Conservation (phyloP, 2,329 filamentous ascomycete species). For the Dactylellina leptospora region DNA sequence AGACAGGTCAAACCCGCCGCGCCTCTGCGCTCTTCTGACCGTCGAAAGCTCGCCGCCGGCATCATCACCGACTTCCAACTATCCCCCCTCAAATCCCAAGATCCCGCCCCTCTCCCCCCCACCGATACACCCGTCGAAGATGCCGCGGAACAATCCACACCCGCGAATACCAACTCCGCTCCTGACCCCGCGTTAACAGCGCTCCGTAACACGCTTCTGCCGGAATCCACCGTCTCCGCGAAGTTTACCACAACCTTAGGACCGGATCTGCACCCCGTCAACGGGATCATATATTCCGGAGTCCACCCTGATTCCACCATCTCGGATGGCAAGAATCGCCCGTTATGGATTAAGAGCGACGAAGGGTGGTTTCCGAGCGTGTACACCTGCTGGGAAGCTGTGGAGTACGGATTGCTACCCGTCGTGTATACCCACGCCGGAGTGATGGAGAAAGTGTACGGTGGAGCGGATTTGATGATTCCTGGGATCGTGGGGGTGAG, state of each 20-base stretch:
- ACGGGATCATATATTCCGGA: constrained; percentile 72
- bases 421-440: constrained; percentile 71
- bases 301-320: constrained; percentile 61
- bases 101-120: constrained; percentile 48
- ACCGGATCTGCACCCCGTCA: constrained; percentile 69
- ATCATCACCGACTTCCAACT: constrained; percentile 70
- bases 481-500: constrained; percentile 71
- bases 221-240: constrained; percentile 70
- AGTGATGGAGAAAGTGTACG: constrained; percentile 70
- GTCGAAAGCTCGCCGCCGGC: constrained; percentile 72
- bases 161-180: not conserved
- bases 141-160: constrained; percentile 56
- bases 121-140: constrained; percentile 54
- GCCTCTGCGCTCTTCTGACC: constrained; percentile 73
- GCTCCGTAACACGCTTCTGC: constrained; percentile 68
- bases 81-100: constrained; percentile 3
- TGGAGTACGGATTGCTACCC: constrained; percentile 66
- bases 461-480: constrained; percentile 74
- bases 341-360: constrained; percentile 72
- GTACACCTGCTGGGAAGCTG: constrained; percentile 73
- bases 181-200: constrained; percentile 26
- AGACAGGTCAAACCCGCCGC: constrained; percentile 71
- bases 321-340: constrained; percentile 65
- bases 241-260: constrained; percentile 73
- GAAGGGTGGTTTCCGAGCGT: constrained; percentile 66